These are phyloP conservation scores for Sarocladium strictum DNA, from an alignment of 2,329 filamentous ascomycete species.

Conservation along the genomic window DNA sequence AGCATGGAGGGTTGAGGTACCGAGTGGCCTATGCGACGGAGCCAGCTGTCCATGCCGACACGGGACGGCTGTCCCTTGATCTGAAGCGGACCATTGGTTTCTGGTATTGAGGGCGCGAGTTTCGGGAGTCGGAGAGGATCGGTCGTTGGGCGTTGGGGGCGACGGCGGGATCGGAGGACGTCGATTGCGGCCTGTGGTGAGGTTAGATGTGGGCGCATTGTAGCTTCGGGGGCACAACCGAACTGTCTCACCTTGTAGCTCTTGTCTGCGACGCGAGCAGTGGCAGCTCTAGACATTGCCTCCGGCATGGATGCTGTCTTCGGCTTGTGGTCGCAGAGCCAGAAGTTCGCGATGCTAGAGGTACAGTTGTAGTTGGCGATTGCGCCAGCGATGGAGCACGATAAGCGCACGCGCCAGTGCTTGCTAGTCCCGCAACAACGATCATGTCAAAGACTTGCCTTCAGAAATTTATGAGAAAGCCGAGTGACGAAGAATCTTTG, in stretches of 20 bases:
- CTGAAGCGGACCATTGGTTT: slow-evolving; percentile 2
- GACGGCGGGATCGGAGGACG: slow-evolving; percentile 4
- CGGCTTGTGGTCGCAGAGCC: too few relatives aligned
- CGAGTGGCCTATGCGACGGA: slow-evolving; percentile 5
- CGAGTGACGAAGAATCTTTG: too few relatives aligned
- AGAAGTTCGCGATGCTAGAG: too few relatives aligned
- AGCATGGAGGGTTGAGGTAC: not conserved
- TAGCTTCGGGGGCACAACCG: not conserved
- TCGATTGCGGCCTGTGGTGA: slow-evolving; percentile 5
- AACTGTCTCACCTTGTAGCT: slow-evolving; percentile 7
- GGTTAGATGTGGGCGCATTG: not conserved
- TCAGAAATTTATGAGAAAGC: too few relatives aligned
- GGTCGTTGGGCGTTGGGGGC: not conserved
- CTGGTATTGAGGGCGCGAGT: not conserved
- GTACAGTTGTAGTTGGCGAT: too few relatives aligned
- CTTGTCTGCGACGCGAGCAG: slow-evolving; percentile 7
- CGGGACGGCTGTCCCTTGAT: slow-evolving; percentile 3
- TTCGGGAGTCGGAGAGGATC: not conserved
- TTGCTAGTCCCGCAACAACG: too few relatives aligned
- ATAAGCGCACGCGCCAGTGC: too few relatives aligned
- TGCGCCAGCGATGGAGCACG: too few relatives aligned
- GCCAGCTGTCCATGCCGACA: slow-evolving; percentile 7
- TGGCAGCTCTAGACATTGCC: slow-evolving; percentile 3
- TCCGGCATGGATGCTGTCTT: not conserved
- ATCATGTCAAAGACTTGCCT: too few relatives aligned